These are phyloP conservation scores for Diplosphaera chodatii DNA, from an alignment of 139 green algal genomes.

Conservation along the genomic window DNA sequence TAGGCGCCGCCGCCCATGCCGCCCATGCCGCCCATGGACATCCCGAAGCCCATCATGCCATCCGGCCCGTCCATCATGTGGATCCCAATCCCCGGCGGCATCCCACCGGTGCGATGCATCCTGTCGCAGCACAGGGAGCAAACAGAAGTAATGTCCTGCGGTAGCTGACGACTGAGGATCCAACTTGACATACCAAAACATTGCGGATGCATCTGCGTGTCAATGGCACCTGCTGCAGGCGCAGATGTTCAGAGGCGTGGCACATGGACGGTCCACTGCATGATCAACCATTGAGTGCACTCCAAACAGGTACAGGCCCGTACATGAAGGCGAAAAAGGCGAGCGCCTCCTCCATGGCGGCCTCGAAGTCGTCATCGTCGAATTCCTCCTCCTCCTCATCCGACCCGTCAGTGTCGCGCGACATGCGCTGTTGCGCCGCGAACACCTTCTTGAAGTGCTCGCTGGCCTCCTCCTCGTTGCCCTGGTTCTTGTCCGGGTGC, in stretches of 20 bases:
- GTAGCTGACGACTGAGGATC: neutral
- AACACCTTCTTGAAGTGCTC: slow-evolving; percentile 24
- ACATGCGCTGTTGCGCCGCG: slow-evolving; percentile 16
- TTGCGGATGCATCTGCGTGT: neutral
- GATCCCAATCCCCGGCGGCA: neutral
- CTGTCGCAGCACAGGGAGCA: neutral
- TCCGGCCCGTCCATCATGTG: no score
- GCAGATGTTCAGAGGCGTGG: no score
- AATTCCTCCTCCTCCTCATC: neutral
- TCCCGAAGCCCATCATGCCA: neutral
- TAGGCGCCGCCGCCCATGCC: neutral
- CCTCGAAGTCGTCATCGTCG: slow-evolving; percentile 28
- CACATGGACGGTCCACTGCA: neutral
- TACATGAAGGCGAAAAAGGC: slow-evolving; percentile 14
- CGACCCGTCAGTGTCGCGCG: neutral
- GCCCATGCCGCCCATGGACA: slow-evolving; percentile 4
- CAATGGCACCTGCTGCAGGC: neutral
- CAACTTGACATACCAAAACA: neutral
- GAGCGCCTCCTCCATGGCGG: slow-evolving; percentile 13
- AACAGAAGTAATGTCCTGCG: neutral
- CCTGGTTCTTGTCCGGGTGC: slow-evolving; percentile 46
- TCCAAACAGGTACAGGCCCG: neutral
- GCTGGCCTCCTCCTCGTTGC: slow-evolving; percentile 16
- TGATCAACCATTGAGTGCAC: neutral
- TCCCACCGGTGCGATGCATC: neutral